Percentiles rank a stretch among this genome's conserved stretches.
phyloP scores from a whole-genome alignment of 768 basidiomycete species.

The Neoboletus magnificus region DNA sequence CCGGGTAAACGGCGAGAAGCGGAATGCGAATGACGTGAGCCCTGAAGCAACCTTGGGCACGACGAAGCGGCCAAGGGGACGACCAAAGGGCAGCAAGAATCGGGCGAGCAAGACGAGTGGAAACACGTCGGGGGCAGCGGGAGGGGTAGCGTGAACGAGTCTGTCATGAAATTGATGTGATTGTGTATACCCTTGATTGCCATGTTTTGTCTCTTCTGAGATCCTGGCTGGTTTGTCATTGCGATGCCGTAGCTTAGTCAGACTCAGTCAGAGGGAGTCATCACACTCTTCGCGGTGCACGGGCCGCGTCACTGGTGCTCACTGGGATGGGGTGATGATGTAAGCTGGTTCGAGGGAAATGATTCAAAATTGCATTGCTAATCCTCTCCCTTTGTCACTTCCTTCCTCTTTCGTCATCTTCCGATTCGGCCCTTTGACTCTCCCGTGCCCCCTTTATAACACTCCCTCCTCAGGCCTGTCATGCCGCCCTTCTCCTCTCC shows the following conservation, averaged over 20 bases:
- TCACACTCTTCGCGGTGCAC: background rate
- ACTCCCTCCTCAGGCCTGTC: background rate
- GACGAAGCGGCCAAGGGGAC: conserved; percentile 56
- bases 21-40: conserved; percentile 23
- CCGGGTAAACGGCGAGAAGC: conserved; percentile 48
- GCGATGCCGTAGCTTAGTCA: conserved; percentile 17
- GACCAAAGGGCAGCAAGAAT: conserved; percentile 73
- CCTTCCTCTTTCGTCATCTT: conserved; percentile 28
- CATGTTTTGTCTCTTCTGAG: background rate
- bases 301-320: too few relatives aligned
- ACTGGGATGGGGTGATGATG: too few relatives aligned
- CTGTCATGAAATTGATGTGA: background rate
- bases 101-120: conserved; percentile 22
- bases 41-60: conserved; percentile 29
- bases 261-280: background rate
- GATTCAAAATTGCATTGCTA: conserved; percentile 23
- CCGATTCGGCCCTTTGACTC: conserved; percentile 36
- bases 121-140: conserved; percentile 6
- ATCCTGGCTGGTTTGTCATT: background rate
- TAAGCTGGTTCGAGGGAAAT: conserved; percentile 10
- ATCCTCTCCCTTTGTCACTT: conserved; percentile 21
- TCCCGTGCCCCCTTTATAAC: conserved; percentile 34
- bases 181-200: conserved; percentile 7
- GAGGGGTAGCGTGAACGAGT: background rate
- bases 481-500: conserved; percentile 5